Conservation (phyloP, 2,329 filamentous ascomycete species). For the Diplodia mutila region DNA sequence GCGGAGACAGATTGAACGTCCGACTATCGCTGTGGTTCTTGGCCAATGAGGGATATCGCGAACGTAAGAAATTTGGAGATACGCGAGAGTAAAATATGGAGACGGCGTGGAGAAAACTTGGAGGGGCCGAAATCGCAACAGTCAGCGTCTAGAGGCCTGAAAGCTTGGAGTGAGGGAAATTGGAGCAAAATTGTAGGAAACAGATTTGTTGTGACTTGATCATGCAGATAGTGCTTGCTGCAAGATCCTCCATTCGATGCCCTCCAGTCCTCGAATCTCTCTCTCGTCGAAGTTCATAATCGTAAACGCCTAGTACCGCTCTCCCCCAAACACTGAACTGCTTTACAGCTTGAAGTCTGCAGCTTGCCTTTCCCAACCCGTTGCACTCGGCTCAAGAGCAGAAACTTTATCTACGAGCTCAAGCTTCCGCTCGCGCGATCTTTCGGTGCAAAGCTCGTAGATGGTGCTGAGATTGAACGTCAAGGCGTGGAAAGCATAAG, state of each 20-base stretch:
- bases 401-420: slow-evolving; percentile 72
- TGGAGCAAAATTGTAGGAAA: not conserved
- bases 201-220: not conserved
- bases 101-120: not conserved
- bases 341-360: slow-evolving; percentile 74
- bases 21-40: not conserved
- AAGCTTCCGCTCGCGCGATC: slow-evolving; percentile 70
- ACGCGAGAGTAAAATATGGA: not conserved
- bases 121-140: not conserved
- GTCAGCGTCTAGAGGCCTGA: not conserved
- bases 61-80: slow-evolving; percentile 10
- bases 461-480: slow-evolving; percentile 90
- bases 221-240: not conserved
- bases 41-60: not conserved
- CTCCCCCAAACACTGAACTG: not conserved
- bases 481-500: slow-evolving; percentile 69
- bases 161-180: not conserved
- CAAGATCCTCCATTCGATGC: not conserved
- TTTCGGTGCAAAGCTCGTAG: slow-evolving; percentile 88
- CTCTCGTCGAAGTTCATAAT: not conserved
- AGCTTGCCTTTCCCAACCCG: slow-evolving; percentile 72
- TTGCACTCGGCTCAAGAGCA: slow-evolving; percentile 52
- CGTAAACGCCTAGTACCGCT: not conserved
- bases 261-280: not conserved
- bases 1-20: not conserved